phyloP scores from a whole-genome alignment of 495 filamentous ascomycete species.

The Alectoria sarmentosa region DNA sequence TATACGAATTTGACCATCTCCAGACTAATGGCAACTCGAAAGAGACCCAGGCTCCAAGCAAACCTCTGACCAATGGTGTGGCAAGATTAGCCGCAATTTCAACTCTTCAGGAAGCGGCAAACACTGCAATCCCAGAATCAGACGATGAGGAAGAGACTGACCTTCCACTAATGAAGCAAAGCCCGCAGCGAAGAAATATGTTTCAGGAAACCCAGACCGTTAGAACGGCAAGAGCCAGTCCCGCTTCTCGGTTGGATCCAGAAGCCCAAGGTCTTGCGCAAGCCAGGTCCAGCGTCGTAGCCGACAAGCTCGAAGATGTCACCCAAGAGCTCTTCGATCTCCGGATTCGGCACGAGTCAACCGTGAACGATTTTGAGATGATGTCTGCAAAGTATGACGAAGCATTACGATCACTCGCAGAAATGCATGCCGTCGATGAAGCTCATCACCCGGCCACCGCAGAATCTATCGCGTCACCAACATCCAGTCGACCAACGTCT shows the following conservation, averaged over 20 bases:
- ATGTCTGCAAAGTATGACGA: conserved; percentile 89
- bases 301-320: conserved; percentile 87
- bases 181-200: conserved; percentile 6
- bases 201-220: conserved; percentile 27
- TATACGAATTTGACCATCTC: conserved; percentile 82
- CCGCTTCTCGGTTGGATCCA: conserved; percentile 31
- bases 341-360: conserved; percentile 80
- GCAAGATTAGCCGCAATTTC: conserved; percentile 16
- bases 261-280: conserved; percentile 66
- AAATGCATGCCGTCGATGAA: conserved; percentile 79
- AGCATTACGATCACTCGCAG: conserved; percentile 70
- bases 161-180: neutral
- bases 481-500: conserved; percentile 64
- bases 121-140: conserved; percentile 49
- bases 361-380: conserved; percentile 70
- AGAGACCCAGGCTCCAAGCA: conserved; percentile 21
- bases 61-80: conserved; percentile 23
- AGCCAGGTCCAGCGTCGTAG: conserved; percentile 59
- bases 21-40: conserved; percentile 53
- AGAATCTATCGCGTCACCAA: conserved; percentile 50
- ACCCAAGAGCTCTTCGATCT: conserved; percentile 91
- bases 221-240: conserved; percentile 28
- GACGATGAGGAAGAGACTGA: conserved; percentile 35
- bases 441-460: conserved; percentile 54
- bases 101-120: conserved; percentile 43